These are phyloP conservation scores for Hypericum perforatum DNA, from an alignment of 345 rosid species.

Conservation along the genomic window DNA sequence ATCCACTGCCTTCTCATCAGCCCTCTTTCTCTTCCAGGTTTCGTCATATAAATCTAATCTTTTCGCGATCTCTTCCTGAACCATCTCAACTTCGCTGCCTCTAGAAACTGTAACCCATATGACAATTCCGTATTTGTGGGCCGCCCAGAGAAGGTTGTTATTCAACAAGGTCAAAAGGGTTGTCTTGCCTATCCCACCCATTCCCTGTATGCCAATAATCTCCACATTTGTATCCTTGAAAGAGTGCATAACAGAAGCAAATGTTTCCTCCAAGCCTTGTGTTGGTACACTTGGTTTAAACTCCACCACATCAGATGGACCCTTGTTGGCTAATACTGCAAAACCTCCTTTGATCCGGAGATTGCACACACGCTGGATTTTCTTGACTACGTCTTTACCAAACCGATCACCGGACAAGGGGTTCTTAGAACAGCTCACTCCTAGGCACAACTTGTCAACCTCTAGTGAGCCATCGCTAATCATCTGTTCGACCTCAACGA, in stretches of 20 bases:
- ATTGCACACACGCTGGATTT: not conserved
- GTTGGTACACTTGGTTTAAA: not conserved
- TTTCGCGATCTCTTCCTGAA: constrained; percentile 4
- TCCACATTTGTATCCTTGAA: not conserved
- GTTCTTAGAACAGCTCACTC: not conserved
- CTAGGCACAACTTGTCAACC: not conserved
- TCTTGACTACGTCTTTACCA: not conserved
- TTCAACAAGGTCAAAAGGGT: constrained; percentile 7
- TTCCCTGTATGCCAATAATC: constrained; percentile 9
- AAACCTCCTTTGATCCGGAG: too few species aligned
- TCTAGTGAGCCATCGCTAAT: not conserved
- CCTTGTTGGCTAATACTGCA: too few species aligned
- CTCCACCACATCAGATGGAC: too few species aligned
- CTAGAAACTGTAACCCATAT: constrained; percentile 6
- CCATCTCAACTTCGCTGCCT: not conserved
- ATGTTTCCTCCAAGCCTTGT: constrained; percentile 2
- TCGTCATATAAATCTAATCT: not conserved
- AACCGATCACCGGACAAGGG: not conserved
- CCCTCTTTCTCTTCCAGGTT: not conserved
- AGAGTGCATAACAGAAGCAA: not conserved
- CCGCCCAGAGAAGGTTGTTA: too few species aligned
- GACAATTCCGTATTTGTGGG: not conserved
- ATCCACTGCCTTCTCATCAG: not conserved
- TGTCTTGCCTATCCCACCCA: constrained; percentile 18
- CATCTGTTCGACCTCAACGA: not conserved